Evolutionary conservation across 176 grass and related monocot species (phyloP), one percentile per base, ranked within the genome.

Genomic region (Aegilops sharonensis): DNA sequence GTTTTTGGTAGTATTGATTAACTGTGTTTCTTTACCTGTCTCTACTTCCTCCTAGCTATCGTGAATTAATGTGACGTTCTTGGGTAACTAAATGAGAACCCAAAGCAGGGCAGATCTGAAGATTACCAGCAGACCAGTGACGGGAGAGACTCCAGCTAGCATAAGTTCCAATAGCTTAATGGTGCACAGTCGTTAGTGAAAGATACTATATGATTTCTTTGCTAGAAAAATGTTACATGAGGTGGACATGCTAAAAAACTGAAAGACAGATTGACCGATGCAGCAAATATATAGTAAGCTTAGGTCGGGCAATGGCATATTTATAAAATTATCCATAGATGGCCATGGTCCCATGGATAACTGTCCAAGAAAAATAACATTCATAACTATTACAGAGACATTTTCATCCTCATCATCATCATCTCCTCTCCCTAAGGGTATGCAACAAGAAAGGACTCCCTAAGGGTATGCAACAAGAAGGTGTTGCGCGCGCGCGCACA

Each of bases 161-260:
- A 7, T 43, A 5, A 56, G 89, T 85, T 91, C 50, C 70, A 85
- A 81, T 18, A 25, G 23, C 27, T 30, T 81, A 91, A 77, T n/a
- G 13, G 6, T 14, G 76, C 8, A 39, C n/a, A 6, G 5, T 47
- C 14, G 57, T 78, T n/a, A 84, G 27, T 23, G 6, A 71, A 27
- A 14, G 13, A 40, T 40, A 2, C 39, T 40, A 40, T 10, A 40
- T 3, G 39, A 40, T 40, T 40, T 40, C 2, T 40, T 40, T 9
- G 8, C 8, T 40, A 40, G 39, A 40, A 9, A 40, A 2, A 40
- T 40, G 39, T 10, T 40, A 40, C 39, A 40, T 40, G 39, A 40
- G 8, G 39, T 40, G 39, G 39, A 40, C 39, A 40, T 0, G 7
- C 39, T 40, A 36, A 40, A 40, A 40, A 40, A 40, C 9, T 10